Base-by-base conservation (phyloP, 2,329 filamentous ascomycete species). In the Didymella exigua region DNA sequence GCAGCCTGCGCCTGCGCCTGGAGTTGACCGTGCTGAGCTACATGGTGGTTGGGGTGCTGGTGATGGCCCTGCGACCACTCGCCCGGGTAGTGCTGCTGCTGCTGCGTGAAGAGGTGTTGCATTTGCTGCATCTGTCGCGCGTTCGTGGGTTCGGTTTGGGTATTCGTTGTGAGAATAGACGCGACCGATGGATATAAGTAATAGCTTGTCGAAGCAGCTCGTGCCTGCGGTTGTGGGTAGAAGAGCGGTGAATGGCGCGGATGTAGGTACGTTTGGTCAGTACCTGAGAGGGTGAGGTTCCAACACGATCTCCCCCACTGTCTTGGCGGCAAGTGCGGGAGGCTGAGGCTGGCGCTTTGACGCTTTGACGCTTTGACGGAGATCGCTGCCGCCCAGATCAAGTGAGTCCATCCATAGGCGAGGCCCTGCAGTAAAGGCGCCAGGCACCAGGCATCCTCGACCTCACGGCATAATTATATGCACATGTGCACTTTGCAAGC, bases 61-160 rank as follows among this genome's bases (percentile, higher is more conserved):
- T 78, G 76, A 66, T 76, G 71, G 59, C 68, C 66, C 56, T 85
- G 82, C 65, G 85, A 81, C 74, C 74, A 76, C 59, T 76, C 73
- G 58, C 68, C 65, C 58, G 86, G 84, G 60, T 79, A 79, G 71
- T 87, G 85, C 72, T 87, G 85, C 72, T 86, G 84, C 73, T 86
- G 84, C 62, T 86, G 84, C 50, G 83, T 82, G 73, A 85, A 86
- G 72, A 85, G 78, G 78, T 86, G 84, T 74, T 85, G 82, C 73
- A 81, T 79, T 75, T 81, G 63, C 61, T 60, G 63, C 63, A 59
- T 57, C 50, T 61, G 57, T 59, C 33, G 46, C 29, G 54, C 47
- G 47, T 44, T 61, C 33, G 52, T 48, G 27, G 45, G 29, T 56
- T 65, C 46, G 48, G 27, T 40, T 41, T 37, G 49, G 49, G 46